These are phyloP conservation scores for Astragalus glycyphyllos DNA, from an alignment of 306 rosid species.

Conservation along the genomic window DNA sequence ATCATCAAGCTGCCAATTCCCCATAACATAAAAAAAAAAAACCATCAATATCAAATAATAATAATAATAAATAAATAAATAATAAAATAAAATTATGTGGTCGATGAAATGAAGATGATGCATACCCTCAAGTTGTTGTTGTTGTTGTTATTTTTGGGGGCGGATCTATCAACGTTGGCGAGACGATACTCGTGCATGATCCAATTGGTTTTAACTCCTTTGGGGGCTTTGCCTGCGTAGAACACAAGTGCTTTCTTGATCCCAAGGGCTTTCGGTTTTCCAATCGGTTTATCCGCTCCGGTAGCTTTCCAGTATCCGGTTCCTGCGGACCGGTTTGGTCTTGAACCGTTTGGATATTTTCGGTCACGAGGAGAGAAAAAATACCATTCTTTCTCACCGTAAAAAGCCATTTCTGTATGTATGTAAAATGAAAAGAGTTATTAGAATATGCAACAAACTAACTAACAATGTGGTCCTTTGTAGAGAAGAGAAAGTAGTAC, in stretches of 20 bases:
- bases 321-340: conserved; percentile 96
- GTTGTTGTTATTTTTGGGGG: conserved; percentile 64
- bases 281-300: conserved; percentile 94
- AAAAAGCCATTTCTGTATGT: conserved; percentile 73
- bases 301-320: conserved; percentile 96
- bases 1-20: conserved; percentile 77
- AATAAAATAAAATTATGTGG: too few relatives aligned
- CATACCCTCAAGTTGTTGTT: conserved; percentile 66
- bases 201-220: conserved; percentile 91
- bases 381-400: conserved; percentile 97
- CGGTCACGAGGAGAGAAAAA: conserved; percentile 94
- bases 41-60: not conserved
- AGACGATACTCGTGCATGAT: conserved; percentile 98
- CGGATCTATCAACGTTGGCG: conserved; percentile 90
- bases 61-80: not conserved
- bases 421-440: not conserved
- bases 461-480: too few relatives aligned
- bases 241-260: conserved; percentile 93
- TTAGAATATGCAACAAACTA: too few relatives aligned
- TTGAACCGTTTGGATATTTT: conserved; percentile 94
- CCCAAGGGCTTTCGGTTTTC: conserved; percentile 80
- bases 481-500: conserved; percentile 42
- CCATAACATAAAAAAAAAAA: not conserved
- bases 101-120: too few relatives aligned
- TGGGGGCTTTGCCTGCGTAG: conserved; percentile 91